Conservation (phyloP, 208 protist species). For the Wallacemonas sp. region DNA sequence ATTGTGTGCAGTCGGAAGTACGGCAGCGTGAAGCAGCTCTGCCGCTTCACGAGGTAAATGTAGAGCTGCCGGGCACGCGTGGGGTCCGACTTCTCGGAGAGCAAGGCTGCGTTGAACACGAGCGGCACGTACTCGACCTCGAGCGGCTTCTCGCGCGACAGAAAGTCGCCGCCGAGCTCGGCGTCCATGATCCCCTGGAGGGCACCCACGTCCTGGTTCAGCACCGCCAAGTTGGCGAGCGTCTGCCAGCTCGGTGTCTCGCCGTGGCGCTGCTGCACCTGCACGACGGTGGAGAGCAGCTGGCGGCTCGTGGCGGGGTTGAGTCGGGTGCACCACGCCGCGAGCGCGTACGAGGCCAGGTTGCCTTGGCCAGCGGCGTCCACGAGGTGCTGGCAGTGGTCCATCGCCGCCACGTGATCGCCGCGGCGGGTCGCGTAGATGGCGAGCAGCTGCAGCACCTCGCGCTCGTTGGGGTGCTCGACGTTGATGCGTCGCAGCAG, state of each 20-base stretch:
- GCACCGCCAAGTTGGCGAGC: slow-evolving; percentile 63
- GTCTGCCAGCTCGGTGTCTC: slow-evolving; percentile 55
- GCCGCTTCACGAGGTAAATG: slow-evolving; percentile 79
- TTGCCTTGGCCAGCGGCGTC: slow-evolving; percentile 67
- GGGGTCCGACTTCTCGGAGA: slow-evolving; percentile 53
- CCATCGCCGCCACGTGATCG: slow-evolving; percentile 61
- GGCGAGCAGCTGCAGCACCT: slow-evolving; percentile 82
- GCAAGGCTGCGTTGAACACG: slow-evolving; percentile 79
- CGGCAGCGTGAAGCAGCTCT: slow-evolving; percentile 59
- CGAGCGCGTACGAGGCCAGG: slow-evolving; percentile 61
- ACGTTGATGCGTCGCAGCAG: slow-evolving; percentile 59
- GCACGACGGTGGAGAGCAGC: slow-evolving; percentile 42
- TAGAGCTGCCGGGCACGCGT: slow-evolving; percentile 62
- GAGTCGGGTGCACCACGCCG: slow-evolving; percentile 71
- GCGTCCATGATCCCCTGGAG: slow-evolving; percentile 70
- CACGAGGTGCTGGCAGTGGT: slow-evolving; percentile 61
- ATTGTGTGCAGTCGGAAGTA: slow-evolving; percentile 78
- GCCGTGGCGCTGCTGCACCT: slow-evolving; percentile 29
- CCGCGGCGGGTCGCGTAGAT: slow-evolving; percentile 52
- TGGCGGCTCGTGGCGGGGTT: slow-evolving; percentile 44
- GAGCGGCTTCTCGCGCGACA: slow-evolving; percentile 24
- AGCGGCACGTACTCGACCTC: slow-evolving; percentile 63
- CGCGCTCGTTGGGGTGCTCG: slow-evolving; percentile 69
- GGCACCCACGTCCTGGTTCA: slow-evolving; percentile 53
- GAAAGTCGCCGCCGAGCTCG: slow-evolving; percentile 70